Evolutionary conservation across 768 basidiomycete genomes (phyloP).

Genomic region (Suillus sp.): DNA sequence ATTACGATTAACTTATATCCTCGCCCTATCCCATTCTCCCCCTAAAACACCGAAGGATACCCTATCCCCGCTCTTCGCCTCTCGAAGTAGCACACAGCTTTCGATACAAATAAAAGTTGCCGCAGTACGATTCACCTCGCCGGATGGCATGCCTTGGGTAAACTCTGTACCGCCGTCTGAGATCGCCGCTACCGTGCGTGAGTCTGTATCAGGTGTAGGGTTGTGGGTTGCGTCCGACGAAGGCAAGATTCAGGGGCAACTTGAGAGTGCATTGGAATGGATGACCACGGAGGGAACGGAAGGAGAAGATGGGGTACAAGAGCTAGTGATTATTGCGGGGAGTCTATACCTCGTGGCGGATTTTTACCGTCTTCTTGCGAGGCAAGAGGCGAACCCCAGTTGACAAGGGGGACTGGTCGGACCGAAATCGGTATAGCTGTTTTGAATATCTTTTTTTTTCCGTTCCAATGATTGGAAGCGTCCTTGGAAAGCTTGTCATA

Average conservation of each 20-base stretch:
- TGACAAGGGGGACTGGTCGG: neutral
- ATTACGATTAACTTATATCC: constrained; percentile 64
- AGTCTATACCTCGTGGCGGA: constrained; percentile 96
- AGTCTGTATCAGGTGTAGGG: constrained; percentile 46
- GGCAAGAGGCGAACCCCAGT: neutral
- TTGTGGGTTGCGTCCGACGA: constrained; percentile 46
- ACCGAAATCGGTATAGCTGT: neutral
- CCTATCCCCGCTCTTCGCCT: constrained; percentile 63
- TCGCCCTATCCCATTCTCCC: constrained; percentile 85
- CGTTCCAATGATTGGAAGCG: neutral
- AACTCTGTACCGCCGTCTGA: constrained; percentile 55
- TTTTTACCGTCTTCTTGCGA: constrained; percentile 63
- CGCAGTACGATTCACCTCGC: constrained; percentile 65
- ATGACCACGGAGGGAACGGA: constrained; percentile 18
- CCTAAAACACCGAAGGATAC: constrained; percentile 79
- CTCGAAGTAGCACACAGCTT: constrained; percentile 30
- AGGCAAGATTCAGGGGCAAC: constrained; percentile 34
- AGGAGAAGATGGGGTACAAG: constrained; percentile 25
- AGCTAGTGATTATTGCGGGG: constrained; percentile 78
- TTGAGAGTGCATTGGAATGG: constrained; percentile 55
- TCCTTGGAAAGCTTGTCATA: neutral
- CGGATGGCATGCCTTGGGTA: constrained; percentile 97
- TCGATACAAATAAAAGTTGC: constrained; percentile 50
- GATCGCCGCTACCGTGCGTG: constrained; percentile 47
- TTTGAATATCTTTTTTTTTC: neutral